Percentiles rank a stretch among this genome's conserved stretches.
phyloP scores from a whole-genome alignment of 805 yeast genomes.

The Candida parachauliodes region DNA sequence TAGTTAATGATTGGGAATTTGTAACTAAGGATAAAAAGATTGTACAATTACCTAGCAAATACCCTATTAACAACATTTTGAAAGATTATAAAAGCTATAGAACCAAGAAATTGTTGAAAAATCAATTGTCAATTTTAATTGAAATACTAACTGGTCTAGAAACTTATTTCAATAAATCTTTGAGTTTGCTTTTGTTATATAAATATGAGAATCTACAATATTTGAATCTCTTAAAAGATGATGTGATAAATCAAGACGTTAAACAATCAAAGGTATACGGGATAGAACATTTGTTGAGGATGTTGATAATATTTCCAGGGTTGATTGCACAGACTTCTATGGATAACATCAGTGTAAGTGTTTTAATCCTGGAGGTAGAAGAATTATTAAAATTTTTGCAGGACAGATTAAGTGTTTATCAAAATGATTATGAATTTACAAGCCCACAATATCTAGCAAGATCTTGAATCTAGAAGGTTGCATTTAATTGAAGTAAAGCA shows the following conservation, averaged over 20 bases:
- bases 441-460: conserved; percentile 37
- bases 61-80: conserved; percentile 53
- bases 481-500: too few relatives aligned
- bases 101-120: conserved; percentile 12
- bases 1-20: conserved; percentile 93
- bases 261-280: conserved; percentile 57
- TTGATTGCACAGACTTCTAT: conserved; percentile 73
- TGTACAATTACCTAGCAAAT: conserved; percentile 58
- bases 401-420: conserved; percentile 32
- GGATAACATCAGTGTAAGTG: conserved; percentile 68
- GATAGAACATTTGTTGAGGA: conserved; percentile 73
- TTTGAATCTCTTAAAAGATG: conserved; percentile 43
- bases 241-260: conserved; percentile 14
- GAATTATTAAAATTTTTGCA: conserved; percentile 52
- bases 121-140: conserved; percentile 36
- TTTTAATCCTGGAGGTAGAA: conserved; percentile 53
- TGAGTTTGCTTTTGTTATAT: conserved; percentile 69
- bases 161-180: conserved; percentile 67
- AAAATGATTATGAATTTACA: conserved; percentile 32
- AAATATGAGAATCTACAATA: conserved; percentile 76
- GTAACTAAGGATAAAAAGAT: conserved; percentile 77
- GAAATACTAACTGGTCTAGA: conserved; percentile 73
- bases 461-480: too few relatives aligned
- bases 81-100: conserved; percentile 42
- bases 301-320: conserved; percentile 78